These are phyloP conservation scores for Sicyos baderoa DNA, from an alignment of 306 rosid species.

Conservation along the genomic window DNA sequence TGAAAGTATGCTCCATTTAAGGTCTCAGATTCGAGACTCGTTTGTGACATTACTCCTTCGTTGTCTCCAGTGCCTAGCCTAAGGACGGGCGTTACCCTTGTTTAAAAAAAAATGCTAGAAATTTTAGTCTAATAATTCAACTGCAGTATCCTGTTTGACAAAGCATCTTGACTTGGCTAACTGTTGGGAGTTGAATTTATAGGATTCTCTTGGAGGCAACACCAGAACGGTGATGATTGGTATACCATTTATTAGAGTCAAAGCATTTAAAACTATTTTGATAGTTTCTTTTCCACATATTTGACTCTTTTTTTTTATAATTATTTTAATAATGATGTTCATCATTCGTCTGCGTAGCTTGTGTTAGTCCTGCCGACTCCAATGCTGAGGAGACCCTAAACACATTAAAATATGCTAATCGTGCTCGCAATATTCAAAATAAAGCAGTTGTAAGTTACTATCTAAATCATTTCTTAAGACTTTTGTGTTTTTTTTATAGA, in stretches of 20 bases:
- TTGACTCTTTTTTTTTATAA: too few relatives aligned
- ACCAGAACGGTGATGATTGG: constrained; percentile 99
- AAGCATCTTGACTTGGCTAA: constrained; percentile 10
- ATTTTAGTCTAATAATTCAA: not conserved
- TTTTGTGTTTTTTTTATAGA: too few relatives aligned
- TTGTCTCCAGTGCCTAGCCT: too few relatives aligned
- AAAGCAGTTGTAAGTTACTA: constrained; percentile 78
- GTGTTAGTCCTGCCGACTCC: constrained; percentile 98
- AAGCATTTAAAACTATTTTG: constrained; percentile 5
- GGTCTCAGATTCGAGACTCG: too few relatives aligned
- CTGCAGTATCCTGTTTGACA: not conserved
- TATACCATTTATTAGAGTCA: constrained; percentile 25
- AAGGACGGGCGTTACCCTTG: too few relatives aligned
- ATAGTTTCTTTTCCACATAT: not conserved
- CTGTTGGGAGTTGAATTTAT: constrained; percentile 25
- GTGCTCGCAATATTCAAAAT: constrained; percentile 95
- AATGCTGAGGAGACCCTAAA: constrained; percentile 94
- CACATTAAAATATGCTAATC: constrained; percentile 96
- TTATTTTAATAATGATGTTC: not conserved
- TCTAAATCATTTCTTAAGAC: too few relatives aligned
- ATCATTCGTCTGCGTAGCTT: constrained; percentile 43
- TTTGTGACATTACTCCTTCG: too few relatives aligned
- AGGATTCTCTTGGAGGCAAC: constrained; percentile 98
- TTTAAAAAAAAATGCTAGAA: not conserved
- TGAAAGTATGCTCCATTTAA: too few relatives aligned